Evolutionary conservation across 2,329 filamentous ascomycete genomes (phyloP).

Genomic region (Neurospora sp.): DNA sequence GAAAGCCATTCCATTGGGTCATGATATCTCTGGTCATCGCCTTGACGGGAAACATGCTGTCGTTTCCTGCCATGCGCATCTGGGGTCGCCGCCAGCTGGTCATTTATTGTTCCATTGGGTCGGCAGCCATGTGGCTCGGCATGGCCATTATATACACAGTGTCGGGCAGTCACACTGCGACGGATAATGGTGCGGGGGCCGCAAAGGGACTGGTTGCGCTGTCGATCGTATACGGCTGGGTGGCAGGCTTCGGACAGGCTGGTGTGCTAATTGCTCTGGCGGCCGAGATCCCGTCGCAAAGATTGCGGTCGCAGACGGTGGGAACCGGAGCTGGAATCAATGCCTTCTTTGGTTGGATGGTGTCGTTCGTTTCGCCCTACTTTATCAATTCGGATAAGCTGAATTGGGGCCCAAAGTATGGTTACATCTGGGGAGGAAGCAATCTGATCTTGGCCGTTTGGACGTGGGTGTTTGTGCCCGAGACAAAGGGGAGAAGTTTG

Average conservation of each 20-base stretch:
- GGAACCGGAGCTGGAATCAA: constrained; percentile 15
- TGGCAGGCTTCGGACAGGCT: constrained; percentile 17
- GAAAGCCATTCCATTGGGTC: constrained; percentile 15
- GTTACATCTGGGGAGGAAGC: constrained; percentile 18
- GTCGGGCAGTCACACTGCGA: background rate
- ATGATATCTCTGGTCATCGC: constrained; percentile 17
- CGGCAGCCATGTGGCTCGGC: constrained; percentile 13
- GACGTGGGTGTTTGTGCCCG: constrained; percentile 45
- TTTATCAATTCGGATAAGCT: constrained; percentile 19
- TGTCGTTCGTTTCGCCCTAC: constrained; percentile 18
- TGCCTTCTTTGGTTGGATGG: constrained; percentile 14
- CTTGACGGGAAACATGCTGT: constrained; percentile 15
- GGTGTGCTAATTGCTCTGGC: constrained; percentile 16
- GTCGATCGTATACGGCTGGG: constrained; percentile 18
- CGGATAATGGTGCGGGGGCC: background rate
- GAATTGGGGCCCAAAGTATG: constrained; percentile 17
- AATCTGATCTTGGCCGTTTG: constrained; percentile 24
- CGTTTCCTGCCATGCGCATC: constrained; percentile 15
- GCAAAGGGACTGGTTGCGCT: constrained; percentile 17
- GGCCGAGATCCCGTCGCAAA: constrained; percentile 18
- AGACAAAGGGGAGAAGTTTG: constrained; percentile 44
- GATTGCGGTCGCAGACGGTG: constrained; percentile 16
- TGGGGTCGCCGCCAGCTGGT: constrained; percentile 14
- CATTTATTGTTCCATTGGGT: constrained; percentile 10
- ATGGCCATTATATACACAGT: constrained; percentile 19